These are phyloP conservation scores for grape (Vitis vinifera) DNA, from an alignment of 164 flowering plant species.

Conservation along the genomic window DNA sequence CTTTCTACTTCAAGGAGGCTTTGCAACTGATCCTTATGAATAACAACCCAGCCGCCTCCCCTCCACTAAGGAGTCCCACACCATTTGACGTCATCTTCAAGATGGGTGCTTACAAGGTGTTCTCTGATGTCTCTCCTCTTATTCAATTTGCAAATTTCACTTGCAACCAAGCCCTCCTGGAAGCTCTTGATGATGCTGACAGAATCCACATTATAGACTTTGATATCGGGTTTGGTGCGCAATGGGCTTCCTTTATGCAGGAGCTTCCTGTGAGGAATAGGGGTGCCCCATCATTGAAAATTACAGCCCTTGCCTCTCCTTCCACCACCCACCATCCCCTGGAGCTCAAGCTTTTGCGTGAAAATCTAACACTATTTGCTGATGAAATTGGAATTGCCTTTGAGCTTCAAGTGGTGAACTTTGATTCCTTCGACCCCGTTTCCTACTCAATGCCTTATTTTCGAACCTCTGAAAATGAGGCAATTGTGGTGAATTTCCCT, in stretches of 20 bases:
- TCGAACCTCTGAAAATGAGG: constrained; percentile 43
- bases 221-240: constrained; percentile 81
- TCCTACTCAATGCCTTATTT: constrained; percentile 36
- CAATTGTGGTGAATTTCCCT: constrained; percentile 69
- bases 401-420: constrained; percentile 50
- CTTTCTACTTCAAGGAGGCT: constrained; percentile 86
- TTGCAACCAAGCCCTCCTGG: constrained; percentile 77
- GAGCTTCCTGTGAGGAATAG: constrained; percentile 53
- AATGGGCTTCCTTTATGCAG: constrained; percentile 90
- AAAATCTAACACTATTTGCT: constrained; percentile 67
- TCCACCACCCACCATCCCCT: constrained; percentile 49
- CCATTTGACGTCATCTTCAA: constrained; percentile 59
- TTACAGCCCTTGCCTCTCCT: constrained; percentile 66
- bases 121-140: constrained; percentile 74
- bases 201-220: constrained; percentile 68
- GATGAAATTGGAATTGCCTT: constrained; percentile 47
- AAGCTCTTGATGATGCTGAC: constrained; percentile 47
- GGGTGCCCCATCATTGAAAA: constrained; percentile 51
- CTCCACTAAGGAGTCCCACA: constrained; percentile 28
- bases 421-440: constrained; percentile 46
- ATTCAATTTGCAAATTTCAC: constrained; percentile 75
- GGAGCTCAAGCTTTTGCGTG: constrained; percentile 59
- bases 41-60: constrained; percentile 29
- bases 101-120: constrained; percentile 67
- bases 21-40: constrained; percentile 45